These are phyloP conservation scores for Pyronema domesticum DNA, from an alignment of 495 filamentous ascomycete species.

Conservation along the genomic window DNA sequence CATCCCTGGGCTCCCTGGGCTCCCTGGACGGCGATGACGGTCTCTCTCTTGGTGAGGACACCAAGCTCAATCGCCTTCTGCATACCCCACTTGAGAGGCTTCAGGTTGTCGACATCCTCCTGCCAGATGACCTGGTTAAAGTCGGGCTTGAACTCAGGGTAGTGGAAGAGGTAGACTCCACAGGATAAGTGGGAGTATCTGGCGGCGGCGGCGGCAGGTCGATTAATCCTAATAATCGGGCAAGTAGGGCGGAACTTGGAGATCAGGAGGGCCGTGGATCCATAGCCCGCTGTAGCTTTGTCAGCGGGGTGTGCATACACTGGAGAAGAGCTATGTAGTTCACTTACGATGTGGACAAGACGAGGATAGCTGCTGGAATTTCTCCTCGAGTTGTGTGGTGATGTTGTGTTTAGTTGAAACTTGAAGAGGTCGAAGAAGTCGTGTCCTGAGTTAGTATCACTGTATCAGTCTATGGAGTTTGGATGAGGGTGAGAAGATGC, in stretches of 20 bases:
- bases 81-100: slow-evolving; percentile 91
- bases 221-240: slow-evolving; percentile 42
- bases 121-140: slow-evolving; percentile 59
- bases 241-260: slow-evolving; percentile 98
- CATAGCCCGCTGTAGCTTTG: not conserved
- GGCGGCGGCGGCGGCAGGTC: slow-evolving; percentile 52
- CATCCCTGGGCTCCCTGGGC: no score
- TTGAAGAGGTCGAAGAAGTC: no score
- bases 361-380: slow-evolving; percentile 83
- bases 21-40: slow-evolving; percentile 90
- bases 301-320: not conserved
- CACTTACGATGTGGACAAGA: slow-evolving; percentile 67
- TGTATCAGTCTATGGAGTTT: no score
- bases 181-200: slow-evolving; percentile 84
- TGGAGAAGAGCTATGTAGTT: not conserved
- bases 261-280: slow-evolving; percentile 33
- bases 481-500: no score
- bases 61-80: slow-evolving; percentile 64
- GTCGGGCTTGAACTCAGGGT: slow-evolving; percentile 33
- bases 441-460: no score
- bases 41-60: slow-evolving; percentile 30
- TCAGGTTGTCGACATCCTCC: slow-evolving; percentile 95
- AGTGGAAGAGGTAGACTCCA: slow-evolving; percentile 92
- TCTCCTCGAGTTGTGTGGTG: no score
- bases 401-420: no score